These are phyloP conservation scores for Mycosarcoma maydis DNA, from an alignment of 1,284 basidiomycete genomes.

Conservation along the genomic window DNA sequence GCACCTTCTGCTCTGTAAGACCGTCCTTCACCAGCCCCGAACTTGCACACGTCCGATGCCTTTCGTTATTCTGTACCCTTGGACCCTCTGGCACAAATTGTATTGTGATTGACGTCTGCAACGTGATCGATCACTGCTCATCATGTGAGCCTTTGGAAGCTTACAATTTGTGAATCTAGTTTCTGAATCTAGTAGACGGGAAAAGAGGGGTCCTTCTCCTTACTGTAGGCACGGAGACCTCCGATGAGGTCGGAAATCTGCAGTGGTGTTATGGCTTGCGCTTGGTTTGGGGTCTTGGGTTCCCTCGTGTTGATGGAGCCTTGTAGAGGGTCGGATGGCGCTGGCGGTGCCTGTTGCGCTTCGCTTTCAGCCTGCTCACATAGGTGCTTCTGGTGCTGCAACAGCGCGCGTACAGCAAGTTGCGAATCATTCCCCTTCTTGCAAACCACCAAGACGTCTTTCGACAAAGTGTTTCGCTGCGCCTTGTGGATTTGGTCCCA, in stretches of 20 bases:
- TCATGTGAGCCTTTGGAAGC: too few relatives aligned
- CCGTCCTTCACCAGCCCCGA: not conserved
- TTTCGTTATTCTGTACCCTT: not conserved
- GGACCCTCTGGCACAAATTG: not conserved
- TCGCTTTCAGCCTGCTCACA: not conserved
- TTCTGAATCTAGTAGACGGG: conserved; percentile 40
- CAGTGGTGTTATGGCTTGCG: conserved; percentile 78
- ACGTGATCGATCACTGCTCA: conserved; percentile 1
- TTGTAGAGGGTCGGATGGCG: conserved; percentile 15
- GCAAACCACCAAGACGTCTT: conserved; percentile 26
- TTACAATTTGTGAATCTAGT: too few relatives aligned
- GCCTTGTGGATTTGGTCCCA: conserved; percentile 57
- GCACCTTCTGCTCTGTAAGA: conserved; percentile 26
- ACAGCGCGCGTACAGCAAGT: conserved; percentile 20
- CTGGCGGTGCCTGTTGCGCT: not conserved
- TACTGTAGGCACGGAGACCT: conserved; percentile 48
- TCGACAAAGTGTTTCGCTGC: not conserved
- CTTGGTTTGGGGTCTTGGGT: conserved; percentile 73
- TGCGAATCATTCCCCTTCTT: conserved; percentile 65
- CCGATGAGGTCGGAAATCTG: conserved; percentile 47
- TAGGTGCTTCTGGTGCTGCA: conserved; percentile 79
- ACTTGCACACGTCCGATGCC: not conserved
- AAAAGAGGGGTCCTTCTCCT: conserved; percentile 40
- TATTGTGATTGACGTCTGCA: too few relatives aligned
- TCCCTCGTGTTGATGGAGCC: not conserved